Evolutionary conservation across 108 stramenopile species (phyloP).

Genomic region (Discostella stelligeroides): DNA sequence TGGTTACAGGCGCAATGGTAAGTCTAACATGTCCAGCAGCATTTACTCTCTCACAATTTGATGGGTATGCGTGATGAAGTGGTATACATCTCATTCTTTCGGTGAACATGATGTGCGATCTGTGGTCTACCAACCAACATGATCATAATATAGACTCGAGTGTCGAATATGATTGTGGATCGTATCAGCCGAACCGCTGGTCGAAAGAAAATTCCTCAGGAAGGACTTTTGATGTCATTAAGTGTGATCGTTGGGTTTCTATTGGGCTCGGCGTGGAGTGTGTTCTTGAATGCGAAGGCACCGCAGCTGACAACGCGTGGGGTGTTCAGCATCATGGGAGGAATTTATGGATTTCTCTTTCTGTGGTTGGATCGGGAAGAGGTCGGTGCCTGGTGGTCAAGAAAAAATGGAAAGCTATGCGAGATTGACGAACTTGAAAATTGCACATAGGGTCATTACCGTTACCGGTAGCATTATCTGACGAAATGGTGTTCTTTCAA

Average conservation of each 20-base stretch:
- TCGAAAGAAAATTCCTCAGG: conserved; percentile 44
- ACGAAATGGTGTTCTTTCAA: conserved; percentile 1
- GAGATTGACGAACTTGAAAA: conserved; percentile 22
- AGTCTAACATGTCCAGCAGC: too few relatives aligned
- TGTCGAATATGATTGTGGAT: conserved; percentile 52
- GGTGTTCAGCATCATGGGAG: conserved; percentile 52
- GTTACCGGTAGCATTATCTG: neutral
- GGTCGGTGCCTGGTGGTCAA: conserved; percentile 41
- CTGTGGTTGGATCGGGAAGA: conserved; percentile 52
- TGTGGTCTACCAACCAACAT: too few relatives aligned
- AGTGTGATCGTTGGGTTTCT: conserved; percentile 56
- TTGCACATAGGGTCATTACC: neutral
- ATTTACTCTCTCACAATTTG: too few relatives aligned
- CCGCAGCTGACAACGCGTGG: conserved; percentile 36
- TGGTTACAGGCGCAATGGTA: conserved; percentile 68
- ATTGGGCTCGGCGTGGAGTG: conserved; percentile 43
- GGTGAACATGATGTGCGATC: too few relatives aligned
- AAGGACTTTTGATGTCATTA: conserved; percentile 42
- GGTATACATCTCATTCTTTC: neutral
- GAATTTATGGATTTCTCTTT: conserved; percentile 52
- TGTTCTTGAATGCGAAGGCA: conserved; percentile 18
- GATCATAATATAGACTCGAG: conserved; percentile 39
- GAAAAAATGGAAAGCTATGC: conserved; percentile 35
- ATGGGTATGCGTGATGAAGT: too few relatives aligned
- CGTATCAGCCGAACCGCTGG: conserved; percentile 50